phyloP scores from a whole-genome alignment of 176 grass and related monocot species.

The Triticum urartu region DNA sequence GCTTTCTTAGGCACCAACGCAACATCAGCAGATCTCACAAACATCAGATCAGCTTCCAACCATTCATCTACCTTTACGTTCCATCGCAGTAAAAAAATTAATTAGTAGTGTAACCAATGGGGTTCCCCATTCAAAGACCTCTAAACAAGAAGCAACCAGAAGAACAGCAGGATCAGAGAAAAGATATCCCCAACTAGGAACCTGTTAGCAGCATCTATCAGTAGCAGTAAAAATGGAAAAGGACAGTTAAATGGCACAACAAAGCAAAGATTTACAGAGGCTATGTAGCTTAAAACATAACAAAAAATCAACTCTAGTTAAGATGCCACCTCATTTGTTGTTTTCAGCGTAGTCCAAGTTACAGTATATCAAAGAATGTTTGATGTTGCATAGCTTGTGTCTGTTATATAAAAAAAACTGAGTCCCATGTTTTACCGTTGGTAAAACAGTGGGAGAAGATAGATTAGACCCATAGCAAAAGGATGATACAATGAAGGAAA shows the following conservation, averaged over 20 bases:
- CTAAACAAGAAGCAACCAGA: conserved; percentile 17
- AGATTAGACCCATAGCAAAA: background rate
- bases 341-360: too few relatives aligned
- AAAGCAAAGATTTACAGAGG: background rate
- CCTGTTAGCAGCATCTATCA: background rate
- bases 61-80: background rate
- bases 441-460: background rate
- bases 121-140: conserved; percentile 1
- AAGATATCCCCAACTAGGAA: background rate
- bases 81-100: background rate
- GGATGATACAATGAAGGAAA: background rate
- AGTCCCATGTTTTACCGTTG: conserved; percentile 10
- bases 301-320: background rate
- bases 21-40: conserved; percentile 22
- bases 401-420: background rate
- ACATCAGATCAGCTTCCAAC: background rate
- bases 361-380: too few relatives aligned
- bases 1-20: conserved; percentile 3
- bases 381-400: too few relatives aligned
- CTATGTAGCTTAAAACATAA: background rate
- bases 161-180: background rate
- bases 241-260: background rate
- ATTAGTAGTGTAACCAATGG: background rate
- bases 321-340: too few relatives aligned
- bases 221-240: background rate